Evolutionary conservation across 208 protist species (phyloP).

Genomic region (Leishmania gerbilli): DNA sequence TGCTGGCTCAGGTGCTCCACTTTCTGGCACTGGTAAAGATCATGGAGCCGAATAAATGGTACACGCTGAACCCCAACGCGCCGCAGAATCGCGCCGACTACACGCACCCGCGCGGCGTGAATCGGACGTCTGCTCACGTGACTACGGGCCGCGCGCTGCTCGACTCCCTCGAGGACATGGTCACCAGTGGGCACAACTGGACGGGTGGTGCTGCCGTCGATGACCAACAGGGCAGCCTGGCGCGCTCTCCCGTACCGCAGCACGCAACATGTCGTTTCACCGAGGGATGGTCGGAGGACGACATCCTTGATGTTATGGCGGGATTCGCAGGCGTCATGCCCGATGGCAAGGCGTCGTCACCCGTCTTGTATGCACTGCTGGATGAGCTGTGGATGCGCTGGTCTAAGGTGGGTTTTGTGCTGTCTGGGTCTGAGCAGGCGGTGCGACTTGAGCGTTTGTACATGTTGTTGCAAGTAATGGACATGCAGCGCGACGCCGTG

Average conservation of each 20-base stretch:
- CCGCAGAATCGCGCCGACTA: conserved; percentile 85
- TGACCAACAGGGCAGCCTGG: background rate
- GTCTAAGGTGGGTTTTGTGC: conserved; percentile 18
- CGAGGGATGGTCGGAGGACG: conserved; percentile 33
- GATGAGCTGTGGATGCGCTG: conserved; percentile 39
- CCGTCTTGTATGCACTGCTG: conserved; percentile 47
- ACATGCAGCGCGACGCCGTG: conserved; percentile 36
- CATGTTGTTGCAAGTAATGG: conserved; percentile 55
- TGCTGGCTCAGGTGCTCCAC: conserved; percentile 74
- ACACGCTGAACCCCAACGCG: conserved; percentile 55
- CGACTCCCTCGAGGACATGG: conserved; percentile 53
- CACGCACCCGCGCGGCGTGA: conserved; percentile 68
- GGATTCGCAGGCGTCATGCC: conserved; percentile 66
- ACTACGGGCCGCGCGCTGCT: conserved; percentile 62
- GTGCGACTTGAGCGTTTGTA: conserved; percentile 69
- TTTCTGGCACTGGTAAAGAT: conserved; percentile 86
- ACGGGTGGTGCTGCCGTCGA: background rate
- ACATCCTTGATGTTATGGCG: conserved; percentile 66
- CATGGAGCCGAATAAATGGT: conserved; percentile 89
- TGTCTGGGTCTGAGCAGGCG: conserved; percentile 31
- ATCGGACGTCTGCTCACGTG: conserved; percentile 45
- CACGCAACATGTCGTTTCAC: conserved; percentile 26
- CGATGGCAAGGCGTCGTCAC: conserved; percentile 42
- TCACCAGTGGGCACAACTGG: conserved; percentile 19
- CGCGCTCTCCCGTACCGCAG: background rate